These are phyloP conservation scores for Incumbomyces lentus DNA, from an alignment of 2,329 filamentous ascomycete genomes.

Conservation along the genomic window DNA sequence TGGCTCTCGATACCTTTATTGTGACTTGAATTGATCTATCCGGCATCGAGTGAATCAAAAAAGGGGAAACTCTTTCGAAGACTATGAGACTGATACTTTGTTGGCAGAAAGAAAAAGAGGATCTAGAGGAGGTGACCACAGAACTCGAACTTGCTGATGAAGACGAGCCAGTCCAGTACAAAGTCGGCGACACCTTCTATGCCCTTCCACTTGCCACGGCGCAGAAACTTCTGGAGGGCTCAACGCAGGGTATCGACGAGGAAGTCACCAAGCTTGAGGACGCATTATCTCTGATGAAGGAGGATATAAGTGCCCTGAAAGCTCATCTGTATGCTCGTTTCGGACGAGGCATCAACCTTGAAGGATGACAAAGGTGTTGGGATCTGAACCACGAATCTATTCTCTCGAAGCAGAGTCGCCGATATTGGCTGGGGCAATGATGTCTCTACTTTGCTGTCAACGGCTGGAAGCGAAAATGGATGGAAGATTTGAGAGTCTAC, in stretches of 20 bases:
- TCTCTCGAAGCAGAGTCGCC: no score
- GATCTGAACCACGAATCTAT: no score
- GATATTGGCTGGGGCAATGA: no score
- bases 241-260: constrained; percentile 62
- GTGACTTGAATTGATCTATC: no score
- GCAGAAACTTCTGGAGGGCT: constrained; percentile 67
- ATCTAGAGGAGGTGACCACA: constrained; percentile 80
- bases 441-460: no score
- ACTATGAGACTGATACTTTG: no score
- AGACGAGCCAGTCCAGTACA: constrained; percentile 91
- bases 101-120: constrained; percentile 89
- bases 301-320: constrained; percentile 85
- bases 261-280: constrained; percentile 70
- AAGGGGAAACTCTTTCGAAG: no score
- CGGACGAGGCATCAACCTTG: constrained; percentile 91
- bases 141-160: constrained; percentile 94
- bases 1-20: no score
- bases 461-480: no score
- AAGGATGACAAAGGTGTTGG: constrained; percentile 30
- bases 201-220: constrained; percentile 74
- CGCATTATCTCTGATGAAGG: constrained; percentile 60
- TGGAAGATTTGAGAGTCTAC: no score
- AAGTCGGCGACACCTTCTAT: constrained; percentile 82
- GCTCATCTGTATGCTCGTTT: constrained; percentile 89
- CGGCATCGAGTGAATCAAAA: no score